Conservation (phyloP, 2,329 filamentous ascomycete species). For the Aspergillus fructus region DNA sequence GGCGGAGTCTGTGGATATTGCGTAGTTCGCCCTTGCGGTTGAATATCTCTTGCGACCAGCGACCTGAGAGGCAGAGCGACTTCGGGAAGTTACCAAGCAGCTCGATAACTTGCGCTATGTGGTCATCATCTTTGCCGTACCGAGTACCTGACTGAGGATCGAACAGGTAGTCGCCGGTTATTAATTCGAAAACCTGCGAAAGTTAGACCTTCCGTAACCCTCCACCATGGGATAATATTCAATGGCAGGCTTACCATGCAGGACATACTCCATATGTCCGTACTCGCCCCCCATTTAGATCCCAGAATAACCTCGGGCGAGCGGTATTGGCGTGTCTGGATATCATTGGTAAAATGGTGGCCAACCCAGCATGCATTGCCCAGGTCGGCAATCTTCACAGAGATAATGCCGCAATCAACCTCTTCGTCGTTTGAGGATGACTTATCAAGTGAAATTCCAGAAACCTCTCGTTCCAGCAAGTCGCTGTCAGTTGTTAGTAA, state of each 20-base stretch:
- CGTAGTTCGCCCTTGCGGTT: conserved; percentile 95
- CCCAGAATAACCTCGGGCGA: conserved; percentile 97
- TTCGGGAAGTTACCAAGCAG: conserved; percentile 91
- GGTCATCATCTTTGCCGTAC: conserved; percentile 98
- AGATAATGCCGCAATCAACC: conserved; percentile 70
- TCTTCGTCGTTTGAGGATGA: conserved; percentile 44
- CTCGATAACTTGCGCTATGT: conserved; percentile 98
- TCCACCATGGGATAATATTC: background rate
- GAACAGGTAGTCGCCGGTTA: conserved; percentile 97
- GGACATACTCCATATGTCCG: conserved; percentile 99
- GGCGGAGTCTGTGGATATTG: conserved; percentile 92
- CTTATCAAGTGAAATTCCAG: conserved; percentile 89
- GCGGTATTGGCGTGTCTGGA: conserved; percentile 94
- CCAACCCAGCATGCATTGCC: conserved; percentile 99
- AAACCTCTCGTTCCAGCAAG: conserved; percentile 86
- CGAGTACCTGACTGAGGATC: conserved; percentile 98
- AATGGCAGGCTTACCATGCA: conserved; percentile 73
- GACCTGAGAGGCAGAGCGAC: conserved; percentile 84
- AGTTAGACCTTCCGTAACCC: background rate
- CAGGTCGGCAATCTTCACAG: conserved; percentile 97
- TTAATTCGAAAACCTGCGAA: conserved; percentile 80
- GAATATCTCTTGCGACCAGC: conserved; percentile 99
- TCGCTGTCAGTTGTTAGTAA: conserved; percentile 58
- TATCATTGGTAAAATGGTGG: conserved; percentile 99
- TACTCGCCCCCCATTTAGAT: conserved; percentile 98